Base-by-base conservation (phyloP, 2,329 filamentous ascomycete species). In the Penicillium sp. region DNA sequence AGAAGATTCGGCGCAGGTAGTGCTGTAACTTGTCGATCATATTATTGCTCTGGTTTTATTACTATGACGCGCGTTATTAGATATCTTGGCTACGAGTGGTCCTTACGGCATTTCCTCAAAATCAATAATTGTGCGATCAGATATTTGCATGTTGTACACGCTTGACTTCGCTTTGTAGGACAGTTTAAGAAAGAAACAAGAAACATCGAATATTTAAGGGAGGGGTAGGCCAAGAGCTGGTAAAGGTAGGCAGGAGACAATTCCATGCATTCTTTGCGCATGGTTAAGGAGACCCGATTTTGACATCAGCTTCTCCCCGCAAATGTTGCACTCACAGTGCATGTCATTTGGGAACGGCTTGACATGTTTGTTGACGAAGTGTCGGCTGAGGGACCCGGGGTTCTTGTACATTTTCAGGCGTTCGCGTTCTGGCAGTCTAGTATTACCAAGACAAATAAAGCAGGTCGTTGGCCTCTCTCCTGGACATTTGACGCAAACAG, bases 371-470 rank as follows among this genome's bases (percentile, higher is more conserved):
- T 56, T 51, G 41, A 60, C 49, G 46, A 25, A 25, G 22, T 25
- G 22, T 25, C 22, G 22, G 22, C 22, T 25, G 22, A 25, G 22
- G 5, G 22, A 62, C 14, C 56, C 55, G 27, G 58, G 38, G 28
- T 54, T 62, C 37, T 41, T 46, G 44, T 48, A 56, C 19, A 18
- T 54, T 38, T 22, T 31, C 12, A 58, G 28, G 22, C 51, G 54
- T 37, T 58, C 37, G 14, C 5, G 39, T 41, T 45, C 43, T 28
- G 40, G 58, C 28, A 57, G 39, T 16, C 29, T 25, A 49, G 51
- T 0, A 47, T 55, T 61, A 37, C 50, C 31, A 48, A 61, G 36
- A 30, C 49, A 62, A 19, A 61, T 52, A 46, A 60, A 62, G 45
- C n/a, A n/a, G n/a, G n/a, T n/a, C n/a, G n/a, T n/a, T n/a, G n/a